phyloP scores from a whole-genome alignment of 1,284 basidiomycete genomes.

The Pyrrhoderma lamaoense region DNA sequence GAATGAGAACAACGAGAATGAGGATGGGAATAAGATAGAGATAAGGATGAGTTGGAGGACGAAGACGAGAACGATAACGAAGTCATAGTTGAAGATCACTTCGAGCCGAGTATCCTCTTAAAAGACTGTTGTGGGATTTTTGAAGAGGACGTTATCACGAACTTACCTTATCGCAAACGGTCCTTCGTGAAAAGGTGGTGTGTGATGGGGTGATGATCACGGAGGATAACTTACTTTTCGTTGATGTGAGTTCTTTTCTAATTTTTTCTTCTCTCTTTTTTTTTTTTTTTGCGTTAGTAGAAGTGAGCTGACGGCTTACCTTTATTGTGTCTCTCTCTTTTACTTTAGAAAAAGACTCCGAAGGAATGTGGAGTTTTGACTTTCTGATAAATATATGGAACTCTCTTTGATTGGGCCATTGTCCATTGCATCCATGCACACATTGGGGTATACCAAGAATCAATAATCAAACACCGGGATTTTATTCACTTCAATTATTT shows the following conservation, averaged over 20 bases:
- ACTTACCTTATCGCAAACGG: constrained; percentile 35
- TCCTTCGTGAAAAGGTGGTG: constrained; percentile 19
- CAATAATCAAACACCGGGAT: too few species aligned
- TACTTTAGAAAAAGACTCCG: too few species aligned
- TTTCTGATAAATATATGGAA: too few species aligned
- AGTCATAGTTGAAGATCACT: neutral
- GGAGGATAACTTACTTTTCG: constrained; percentile 46
- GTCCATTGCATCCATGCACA: too few species aligned
- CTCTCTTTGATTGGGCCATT: too few species aligned
- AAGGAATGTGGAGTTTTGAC: too few species aligned
- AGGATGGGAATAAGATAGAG: constrained; percentile 16
- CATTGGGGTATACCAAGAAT: too few species aligned
- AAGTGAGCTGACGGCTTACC: too few species aligned
- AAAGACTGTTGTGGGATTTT: constrained; percentile 27
- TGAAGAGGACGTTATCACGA: constrained; percentile 34
- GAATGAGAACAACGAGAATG: constrained; percentile 19
- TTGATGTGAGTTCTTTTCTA: constrained; percentile 34
- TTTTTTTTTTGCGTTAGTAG: too few species aligned
- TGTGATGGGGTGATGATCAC: constrained; percentile 40
- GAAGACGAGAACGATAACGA: neutral
- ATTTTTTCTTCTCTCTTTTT: neutral
- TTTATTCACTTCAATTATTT: too few species aligned
- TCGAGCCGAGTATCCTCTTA: constrained; percentile 4
- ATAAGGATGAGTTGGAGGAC: neutral
- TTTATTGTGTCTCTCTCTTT: too few species aligned